Conservation (phyloP, 306 rosid species). For the Rosa lucieae region DNA sequence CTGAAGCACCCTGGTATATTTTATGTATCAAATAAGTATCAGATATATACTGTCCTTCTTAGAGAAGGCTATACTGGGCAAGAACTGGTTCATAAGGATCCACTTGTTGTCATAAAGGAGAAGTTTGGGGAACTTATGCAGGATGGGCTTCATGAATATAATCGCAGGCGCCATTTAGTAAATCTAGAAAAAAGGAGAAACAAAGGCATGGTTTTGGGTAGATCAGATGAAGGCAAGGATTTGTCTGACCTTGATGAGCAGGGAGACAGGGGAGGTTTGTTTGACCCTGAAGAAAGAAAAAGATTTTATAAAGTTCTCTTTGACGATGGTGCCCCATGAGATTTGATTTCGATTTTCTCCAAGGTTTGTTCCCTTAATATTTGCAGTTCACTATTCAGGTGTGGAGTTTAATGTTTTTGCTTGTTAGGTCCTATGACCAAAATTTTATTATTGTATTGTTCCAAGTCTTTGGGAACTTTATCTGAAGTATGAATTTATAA, state of each 20-base stretch:
- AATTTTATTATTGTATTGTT: not conserved
- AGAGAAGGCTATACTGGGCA: constrained; percentile 73
- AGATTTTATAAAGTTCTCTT: constrained; percentile 79
- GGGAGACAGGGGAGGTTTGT: constrained; percentile 56
- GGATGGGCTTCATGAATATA: constrained; percentile 91
- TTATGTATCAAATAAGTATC: constrained; percentile 79
- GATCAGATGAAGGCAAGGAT: constrained; percentile 39
- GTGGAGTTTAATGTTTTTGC: not conserved
- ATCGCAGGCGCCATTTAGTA: constrained; percentile 44
- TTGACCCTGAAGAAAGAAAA: constrained; percentile 89
- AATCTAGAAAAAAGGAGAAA: constrained; percentile 66
- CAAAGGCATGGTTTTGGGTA: constrained; percentile 50
- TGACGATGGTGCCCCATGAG: constrained; percentile 59
- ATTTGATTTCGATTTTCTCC: not conserved
- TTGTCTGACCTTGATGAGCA: constrained; percentile 37
- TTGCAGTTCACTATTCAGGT: not conserved
- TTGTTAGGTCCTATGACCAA: not conserved
- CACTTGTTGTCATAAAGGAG: constrained; percentile 69
- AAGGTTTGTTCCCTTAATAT: not conserved
- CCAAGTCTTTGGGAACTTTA: not conserved
- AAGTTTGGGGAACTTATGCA: constrained; percentile 89
- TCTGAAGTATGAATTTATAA: not conserved
- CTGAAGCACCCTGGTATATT: constrained; percentile 82
- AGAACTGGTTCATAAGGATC: constrained; percentile 70
- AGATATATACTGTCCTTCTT: constrained; percentile 69